phyloP scores from a whole-genome alignment of 345 rosid genomes.

The Salix arbutifolia region DNA sequence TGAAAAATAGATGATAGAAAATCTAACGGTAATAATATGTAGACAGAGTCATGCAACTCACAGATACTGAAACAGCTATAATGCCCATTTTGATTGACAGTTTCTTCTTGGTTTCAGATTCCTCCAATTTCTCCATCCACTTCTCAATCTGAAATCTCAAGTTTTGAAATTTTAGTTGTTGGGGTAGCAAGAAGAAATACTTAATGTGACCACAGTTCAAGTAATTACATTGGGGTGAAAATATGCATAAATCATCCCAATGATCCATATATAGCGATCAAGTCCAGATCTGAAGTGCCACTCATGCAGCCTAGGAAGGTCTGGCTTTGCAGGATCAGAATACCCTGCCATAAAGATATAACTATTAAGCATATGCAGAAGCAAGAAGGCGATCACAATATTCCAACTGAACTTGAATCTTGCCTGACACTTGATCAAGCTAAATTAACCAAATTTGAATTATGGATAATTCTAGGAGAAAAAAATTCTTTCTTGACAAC shows the following conservation, averaged over 20 bases:
- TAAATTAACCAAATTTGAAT: not conserved
- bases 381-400: not conserved
- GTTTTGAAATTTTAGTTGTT: constrained; percentile 15
- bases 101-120: constrained; percentile 69
- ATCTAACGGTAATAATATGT: not conserved
- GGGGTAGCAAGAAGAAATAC: constrained; percentile 6
- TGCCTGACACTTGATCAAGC: not conserved
- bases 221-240: constrained; percentile 79
- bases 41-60: constrained; percentile 38
- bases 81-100: constrained; percentile 57
- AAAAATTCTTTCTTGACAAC: no score
- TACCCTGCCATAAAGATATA: constrained; percentile 49
- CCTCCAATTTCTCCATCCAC: constrained; percentile 98
- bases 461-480: not conserved
- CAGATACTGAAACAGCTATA: constrained; percentile 47
- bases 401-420: not conserved
- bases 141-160: constrained; percentile 66
- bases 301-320: constrained; percentile 74
- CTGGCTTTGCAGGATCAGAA: constrained; percentile 86
- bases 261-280: constrained; percentile 93
- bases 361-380: constrained; percentile 9
- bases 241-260: constrained; percentile 95
- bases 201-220: constrained; percentile 2
- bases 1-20: constrained; percentile 5
- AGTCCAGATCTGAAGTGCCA: constrained; percentile 99